Evolutionary conservation across 257 asterid genomes (phyloP), one percentile per base, ranked within the genome.

Genomic region (Solanum etuberosum): DNA sequence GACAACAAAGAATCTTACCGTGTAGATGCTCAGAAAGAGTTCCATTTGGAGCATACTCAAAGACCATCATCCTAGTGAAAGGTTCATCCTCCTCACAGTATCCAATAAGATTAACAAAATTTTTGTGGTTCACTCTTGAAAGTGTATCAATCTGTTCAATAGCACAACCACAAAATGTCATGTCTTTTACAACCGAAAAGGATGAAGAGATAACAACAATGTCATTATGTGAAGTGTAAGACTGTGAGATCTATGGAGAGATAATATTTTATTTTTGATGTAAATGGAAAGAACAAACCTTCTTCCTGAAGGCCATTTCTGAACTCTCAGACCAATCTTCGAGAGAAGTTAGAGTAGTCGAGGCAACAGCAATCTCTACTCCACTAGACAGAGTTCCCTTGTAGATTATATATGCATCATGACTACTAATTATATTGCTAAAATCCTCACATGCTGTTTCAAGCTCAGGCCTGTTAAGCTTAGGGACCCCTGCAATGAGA

Each of bases 11-110:
- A 83, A 51, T 51, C 87, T 90, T 94, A 97, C 99, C 96, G 59
- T 97, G 99, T 27, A 96, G 90, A 92, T 97, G 99, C 91, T 95
- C 99, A 48, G 80, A 93, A 87, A 96, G 93, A 27, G 90, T 81
- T 89, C 99, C 99, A 29, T 95, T 96, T 37, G 99, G 98, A 86
- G 99, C 98, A 78, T 97, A 97, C 90, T 97, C 99, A 82, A 97
- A 95, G 86, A 97, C 99, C 99, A 97, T 97, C 99, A 94, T 95
- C 90, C 98, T 90, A 38, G 93, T 91, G 88, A 97, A 96, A 87
- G 99, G 98, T 54, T 93, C 93, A 16, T 97, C 93, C 92, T 97
- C 99, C 90, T 92, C 97, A 23, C 99, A 97, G 86, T 95, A 97
- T 11, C 99, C 99, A 31, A 96, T 93, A 43, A 97, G 97, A 88